Base-by-base conservation (phyloP, 192 early-diverging fungal species). In the Chytriomyces confervae region DNA sequence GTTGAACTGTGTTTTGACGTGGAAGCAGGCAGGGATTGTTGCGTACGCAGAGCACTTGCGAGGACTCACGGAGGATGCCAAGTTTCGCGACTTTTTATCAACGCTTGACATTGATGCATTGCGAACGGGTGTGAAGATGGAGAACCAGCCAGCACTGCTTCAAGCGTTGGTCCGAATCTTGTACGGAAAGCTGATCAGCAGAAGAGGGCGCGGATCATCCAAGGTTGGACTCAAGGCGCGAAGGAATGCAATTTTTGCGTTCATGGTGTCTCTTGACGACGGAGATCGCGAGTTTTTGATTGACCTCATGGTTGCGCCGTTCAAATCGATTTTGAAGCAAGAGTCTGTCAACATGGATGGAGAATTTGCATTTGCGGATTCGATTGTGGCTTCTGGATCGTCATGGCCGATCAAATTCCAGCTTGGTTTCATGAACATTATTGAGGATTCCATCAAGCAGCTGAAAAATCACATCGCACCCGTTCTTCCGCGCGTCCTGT, bases 51-150 rank as follows among this genome's bases (percentile, higher is more conserved):
- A 97, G 27, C 87, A 91, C 47, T 83, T 99, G 75, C 88, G 88
- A 60, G 88, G 87, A 18, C 80, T 99, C 47, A 80, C 93, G 6
- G 92, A 95, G 53, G 96, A 98, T 29, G 84, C 86, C 62, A 92
- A 91, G 72, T 98, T 97, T 89, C 92, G 97, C n/a, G 96, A 98
- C 76, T 90, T 92, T 73, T 86, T 99, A 24, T 85, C 93, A 36
- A 91, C 89, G 1, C 90, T 97, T 51, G 85, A 93, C 61, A 78
- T 96, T 47, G 89, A 89, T 8, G 72, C 79, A 27, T 62, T 76
- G 43, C 62, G 84, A 46, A 50, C 67, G 13, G 83, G 87, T 16
- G 89, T 95, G 64, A 89, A 93, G 70, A 76, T 83, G 6, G 80
- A 86, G 50, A 91, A 96, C 79, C 90, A 93, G 46, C 84, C 85